phyloP scores from a whole-genome alignment of 192 early-diverging fungal genomes.

The Coemansia sp. region DNA sequence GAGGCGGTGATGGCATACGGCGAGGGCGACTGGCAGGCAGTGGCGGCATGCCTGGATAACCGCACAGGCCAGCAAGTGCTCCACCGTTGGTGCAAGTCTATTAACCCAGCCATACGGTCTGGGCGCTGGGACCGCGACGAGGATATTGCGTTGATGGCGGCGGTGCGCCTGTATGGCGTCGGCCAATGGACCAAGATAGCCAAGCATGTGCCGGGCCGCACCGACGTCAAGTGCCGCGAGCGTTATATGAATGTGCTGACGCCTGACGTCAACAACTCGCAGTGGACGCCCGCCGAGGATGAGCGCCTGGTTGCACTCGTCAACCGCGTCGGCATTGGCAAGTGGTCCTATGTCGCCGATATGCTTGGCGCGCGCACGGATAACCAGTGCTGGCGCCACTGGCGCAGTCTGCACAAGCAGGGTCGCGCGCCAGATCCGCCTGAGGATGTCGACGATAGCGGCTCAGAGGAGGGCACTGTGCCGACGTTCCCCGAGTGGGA shows the following conservation, averaged over 20 bases:
- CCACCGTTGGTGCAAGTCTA: constrained; percentile 69
- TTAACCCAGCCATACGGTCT: constrained; percentile 66
- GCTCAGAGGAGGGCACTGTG: constrained; percentile 48
- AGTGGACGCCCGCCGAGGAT: constrained; percentile 59
- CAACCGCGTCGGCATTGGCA: constrained; percentile 50
- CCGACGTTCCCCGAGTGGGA: constrained; percentile 55
- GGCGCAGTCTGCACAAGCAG: constrained; percentile 52
- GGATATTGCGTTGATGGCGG: constrained; percentile 63
- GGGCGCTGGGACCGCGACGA: constrained; percentile 68
- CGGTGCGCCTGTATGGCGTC: constrained; percentile 64
- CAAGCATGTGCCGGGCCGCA: constrained; percentile 67
- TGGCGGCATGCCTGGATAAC: constrained; percentile 63
- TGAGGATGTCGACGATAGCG: constrained; percentile 26
- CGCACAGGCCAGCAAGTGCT: constrained; percentile 71
- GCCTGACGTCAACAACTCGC: constrained; percentile 58
- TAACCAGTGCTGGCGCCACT: constrained; percentile 60
- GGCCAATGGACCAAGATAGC: constrained; percentile 72
- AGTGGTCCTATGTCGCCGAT: constrained; percentile 59
- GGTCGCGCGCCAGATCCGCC: constrained; percentile 53
- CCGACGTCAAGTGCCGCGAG: constrained; percentile 78
- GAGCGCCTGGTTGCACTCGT: constrained; percentile 47
- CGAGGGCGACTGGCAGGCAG: constrained; percentile 70
- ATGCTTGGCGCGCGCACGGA: constrained; percentile 56
- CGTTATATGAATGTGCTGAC: constrained; percentile 70
- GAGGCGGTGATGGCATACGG: constrained; percentile 68